Evolutionary conservation across 106 monocot species (phyloP).

Genomic region (Chionographis japonica): DNA sequence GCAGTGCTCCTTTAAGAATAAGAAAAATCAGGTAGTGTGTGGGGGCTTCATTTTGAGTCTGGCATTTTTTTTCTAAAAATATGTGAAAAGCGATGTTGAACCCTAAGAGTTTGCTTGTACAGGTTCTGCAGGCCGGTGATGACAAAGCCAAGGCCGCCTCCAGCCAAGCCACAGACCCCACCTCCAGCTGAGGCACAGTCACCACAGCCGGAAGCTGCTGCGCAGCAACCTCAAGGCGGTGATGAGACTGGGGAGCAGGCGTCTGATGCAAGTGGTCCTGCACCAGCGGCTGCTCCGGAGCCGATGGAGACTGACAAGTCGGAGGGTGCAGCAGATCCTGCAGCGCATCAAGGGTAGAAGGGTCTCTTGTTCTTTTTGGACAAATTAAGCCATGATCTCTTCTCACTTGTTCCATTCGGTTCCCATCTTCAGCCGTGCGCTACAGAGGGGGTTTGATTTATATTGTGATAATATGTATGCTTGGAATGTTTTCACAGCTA

Average conservation of each 20-base stretch:
- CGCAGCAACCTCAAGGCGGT: constrained; percentile 16
- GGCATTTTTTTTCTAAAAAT: too few relatives aligned
- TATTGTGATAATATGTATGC: too few relatives aligned
- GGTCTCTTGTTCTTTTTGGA: too few relatives aligned
- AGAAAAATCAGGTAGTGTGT: too few relatives aligned
- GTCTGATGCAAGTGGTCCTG: constrained; percentile 1
- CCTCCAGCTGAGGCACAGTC: constrained; percentile 38
- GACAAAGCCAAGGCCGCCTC: constrained; percentile 84
- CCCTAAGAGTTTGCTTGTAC: constrained; percentile 1
- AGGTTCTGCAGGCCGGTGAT: constrained; percentile 91
- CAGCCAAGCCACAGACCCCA: constrained; percentile 70
- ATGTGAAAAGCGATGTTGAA: too few relatives aligned
- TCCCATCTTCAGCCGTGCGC: too few relatives aligned
- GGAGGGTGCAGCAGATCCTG: constrained; percentile 9
- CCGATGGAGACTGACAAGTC: constrained; percentile 64
- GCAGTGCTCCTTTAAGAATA: too few relatives aligned
- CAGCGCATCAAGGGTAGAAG: neutral
- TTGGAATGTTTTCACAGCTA: too few relatives aligned
- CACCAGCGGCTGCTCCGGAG: constrained; percentile 12
- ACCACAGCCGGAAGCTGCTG: constrained; percentile 21
- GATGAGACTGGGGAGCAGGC: constrained; percentile 13
- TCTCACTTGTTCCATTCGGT: too few relatives aligned
- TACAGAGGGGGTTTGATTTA: too few relatives aligned
- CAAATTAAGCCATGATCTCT: too few relatives aligned
- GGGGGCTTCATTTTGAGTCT: too few relatives aligned